Evolutionary conservation across 1,139 yeast species (phyloP).

Genomic region (Blastobotrys indianensis): DNA sequence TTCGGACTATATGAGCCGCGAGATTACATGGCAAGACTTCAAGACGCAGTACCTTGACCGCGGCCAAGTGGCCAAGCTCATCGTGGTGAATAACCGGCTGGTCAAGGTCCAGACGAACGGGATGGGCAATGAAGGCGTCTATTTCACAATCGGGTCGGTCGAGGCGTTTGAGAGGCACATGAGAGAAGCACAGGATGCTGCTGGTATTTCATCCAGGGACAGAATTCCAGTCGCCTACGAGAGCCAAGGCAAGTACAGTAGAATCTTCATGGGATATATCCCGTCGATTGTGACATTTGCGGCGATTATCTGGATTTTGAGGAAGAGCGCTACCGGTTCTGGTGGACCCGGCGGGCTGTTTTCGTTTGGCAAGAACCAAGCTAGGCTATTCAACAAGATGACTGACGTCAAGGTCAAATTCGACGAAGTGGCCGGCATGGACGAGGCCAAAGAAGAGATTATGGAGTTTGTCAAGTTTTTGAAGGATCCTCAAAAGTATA

Average conservation of each 20-base stretch:
- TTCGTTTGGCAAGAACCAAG: conserved; percentile 76
- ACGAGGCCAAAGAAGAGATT: conserved; percentile 95
- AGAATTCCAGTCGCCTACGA: conserved; percentile 81
- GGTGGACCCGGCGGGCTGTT: conserved; percentile 48
- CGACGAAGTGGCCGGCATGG: conserved; percentile 94
- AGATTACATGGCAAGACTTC: conserved; percentile 85
- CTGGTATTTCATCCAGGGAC: conserved; percentile 54
- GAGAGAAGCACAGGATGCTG: conserved; percentile 65
- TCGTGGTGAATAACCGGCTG: conserved; percentile 68
- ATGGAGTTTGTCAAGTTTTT: conserved; percentile 95
- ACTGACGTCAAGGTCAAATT: conserved; percentile 83
- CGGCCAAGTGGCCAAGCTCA: conserved; percentile 71
- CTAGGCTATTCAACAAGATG: conserved; percentile 87
- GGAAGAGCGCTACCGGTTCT: conserved; percentile 40
- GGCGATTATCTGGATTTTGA: conserved; percentile 61
- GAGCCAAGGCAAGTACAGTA: conserved; percentile 56
- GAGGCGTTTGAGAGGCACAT: conserved; percentile 86
- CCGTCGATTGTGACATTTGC: conserved; percentile 73
- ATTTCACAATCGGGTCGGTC: conserved; percentile 84
- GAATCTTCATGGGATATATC: conserved; percentile 65
- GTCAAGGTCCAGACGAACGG: conserved; percentile 45
- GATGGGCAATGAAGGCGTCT: conserved; percentile 32
- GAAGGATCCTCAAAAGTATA: conserved; percentile 84
- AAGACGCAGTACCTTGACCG: conserved; percentile 73
- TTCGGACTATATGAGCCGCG: conserved; percentile 34